These are phyloP conservation scores for Tetraselmis chui DNA, from an alignment of 139 green algal genomes.

Conservation along the genomic window DNA sequence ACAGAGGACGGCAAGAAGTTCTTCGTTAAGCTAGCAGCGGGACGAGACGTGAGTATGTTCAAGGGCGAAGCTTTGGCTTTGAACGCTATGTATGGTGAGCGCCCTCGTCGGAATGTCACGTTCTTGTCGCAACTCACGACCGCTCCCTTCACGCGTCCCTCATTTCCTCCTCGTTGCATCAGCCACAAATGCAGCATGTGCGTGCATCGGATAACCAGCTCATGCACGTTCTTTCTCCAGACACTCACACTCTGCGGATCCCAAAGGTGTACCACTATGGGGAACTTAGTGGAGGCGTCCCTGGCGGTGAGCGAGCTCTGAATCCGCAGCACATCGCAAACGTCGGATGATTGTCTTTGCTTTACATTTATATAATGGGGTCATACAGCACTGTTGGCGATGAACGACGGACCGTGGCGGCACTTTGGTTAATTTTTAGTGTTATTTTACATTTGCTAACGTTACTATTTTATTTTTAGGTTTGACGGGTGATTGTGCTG, in stretches of 20 bases:
- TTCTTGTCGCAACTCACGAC: slow-evolving; percentile 1
- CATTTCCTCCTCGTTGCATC: neutral
- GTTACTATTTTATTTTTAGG: too few species aligned
- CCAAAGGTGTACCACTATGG: slow-evolving; percentile 66
- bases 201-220: neutral
- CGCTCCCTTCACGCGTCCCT: slow-evolving; percentile 4
- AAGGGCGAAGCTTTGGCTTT: slow-evolving; percentile 75
- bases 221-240: slow-evolving; percentile 23
- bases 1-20: slow-evolving; percentile 27
- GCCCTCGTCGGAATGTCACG: neutral
- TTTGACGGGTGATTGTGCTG: too few species aligned
- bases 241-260: slow-evolving; percentile 45
- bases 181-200: slow-evolving; percentile 15
- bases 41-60: slow-evolving; percentile 71
- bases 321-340: too few species aligned
- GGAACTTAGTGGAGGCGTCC: slow-evolving; percentile 12
- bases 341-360: too few species aligned
- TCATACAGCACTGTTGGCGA: too few species aligned
- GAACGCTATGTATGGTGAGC: slow-evolving; percentile 68
- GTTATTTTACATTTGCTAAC: too few species aligned
- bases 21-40: slow-evolving; percentile 76
- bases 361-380: too few species aligned
- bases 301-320: slow-evolving; percentile 15
- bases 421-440: too few species aligned
- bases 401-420: too few species aligned